Percentiles rank a stretch among this genome's conserved stretches.
phyloP scores from a whole-genome alignment of 441 rosid species.

The Arabidopsis lyrata region DNA sequence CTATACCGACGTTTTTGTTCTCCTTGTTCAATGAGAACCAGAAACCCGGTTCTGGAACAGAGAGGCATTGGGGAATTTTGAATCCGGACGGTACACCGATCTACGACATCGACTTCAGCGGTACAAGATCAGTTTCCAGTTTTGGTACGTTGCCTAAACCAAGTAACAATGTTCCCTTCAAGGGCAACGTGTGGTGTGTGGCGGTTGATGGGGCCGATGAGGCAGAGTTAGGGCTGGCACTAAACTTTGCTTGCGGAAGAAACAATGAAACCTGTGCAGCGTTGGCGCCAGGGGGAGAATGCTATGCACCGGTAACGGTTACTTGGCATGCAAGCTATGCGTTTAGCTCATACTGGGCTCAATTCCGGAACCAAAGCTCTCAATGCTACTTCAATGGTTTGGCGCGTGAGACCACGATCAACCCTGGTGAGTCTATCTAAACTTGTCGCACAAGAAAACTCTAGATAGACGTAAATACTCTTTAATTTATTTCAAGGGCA shows the following conservation, averaged over 20 bases:
- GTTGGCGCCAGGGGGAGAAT: conserved; percentile 60
- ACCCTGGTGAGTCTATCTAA: conserved; percentile 64
- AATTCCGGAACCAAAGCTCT: conserved; percentile 58
- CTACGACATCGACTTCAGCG: conserved; percentile 70
- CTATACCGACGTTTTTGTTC: conserved; percentile 70
- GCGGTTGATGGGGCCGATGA: conserved; percentile 51
- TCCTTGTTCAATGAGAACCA: conserved; percentile 71
- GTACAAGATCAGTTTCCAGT: conserved; percentile 47
- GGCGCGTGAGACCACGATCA: conserved; percentile 58
- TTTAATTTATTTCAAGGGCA: background rate
- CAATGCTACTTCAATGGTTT: conserved; percentile 78
- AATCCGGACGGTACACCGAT: conserved; percentile 53
- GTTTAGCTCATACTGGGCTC: conserved; percentile 82
- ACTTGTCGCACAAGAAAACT: conserved; percentile 1
- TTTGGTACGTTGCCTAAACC: conserved; percentile 52
- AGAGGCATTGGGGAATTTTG: conserved; percentile 80
- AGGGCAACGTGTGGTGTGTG: conserved; percentile 78
- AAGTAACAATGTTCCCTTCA: conserved; percentile 58
- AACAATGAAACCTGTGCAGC: conserved; percentile 67
- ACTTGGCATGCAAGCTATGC: conserved; percentile 77
- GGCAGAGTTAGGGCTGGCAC: conserved; percentile 40
- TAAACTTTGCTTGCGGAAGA: conserved; percentile 49
- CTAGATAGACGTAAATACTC: background rate
- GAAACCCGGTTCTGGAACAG: conserved; percentile 75
- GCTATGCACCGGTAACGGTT: conserved; percentile 62